Base-by-base conservation (phyloP, 805 yeast species). In the Kodamaea lidongshanica region DNA sequence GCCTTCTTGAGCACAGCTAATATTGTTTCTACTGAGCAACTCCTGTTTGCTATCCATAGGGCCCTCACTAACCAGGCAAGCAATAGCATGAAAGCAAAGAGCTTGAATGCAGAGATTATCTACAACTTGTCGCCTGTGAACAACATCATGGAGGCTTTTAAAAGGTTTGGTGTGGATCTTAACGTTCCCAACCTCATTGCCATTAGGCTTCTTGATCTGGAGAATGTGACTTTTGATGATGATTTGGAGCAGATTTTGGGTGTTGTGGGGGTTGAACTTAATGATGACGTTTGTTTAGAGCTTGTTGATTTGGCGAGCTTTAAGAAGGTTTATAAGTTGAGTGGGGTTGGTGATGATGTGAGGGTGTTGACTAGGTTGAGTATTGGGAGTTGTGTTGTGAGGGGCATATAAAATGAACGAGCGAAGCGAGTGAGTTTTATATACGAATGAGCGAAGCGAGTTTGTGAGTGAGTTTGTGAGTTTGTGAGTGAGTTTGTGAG, bases 61-160 rank as follows among this genome's bases (percentile, higher is more conserved):
- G 72, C 84, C 2, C 42, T 83, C 3, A 51, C 67, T 9, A 87
- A 81, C 48, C 43, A 52, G 14, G 48, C 48, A 1, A 59, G 62
- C 20, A 71, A 62, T 9, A 63, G 54, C 12, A 64, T 73, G 62
- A 68, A 77, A 40, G 78, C 94, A 7, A 75, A 70, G 41, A 68
- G 77, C 1, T 42, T 84, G 18, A 81, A 82, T 46, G 77, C 92
- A 0, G 94, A 85, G 45, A 62, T 80, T 22, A 70, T 83, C 14
- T 72, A 78, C 45, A 72, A 77, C 35, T 57, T 85, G 35, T 74
- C 87, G 1, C 85, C 89, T 2, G 67, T 74, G 6, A 77, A 75
- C 42, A 82, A 80, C 47, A 77, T 79, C 22, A 67, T 73, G 61
- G 92, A 84, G 36, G 79, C 86, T 1, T 61, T 84, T 39, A 72